phyloP scores from a whole-genome alignment of 2,329 filamentous ascomycete species.

The Pestalotiopsis fici region DNA sequence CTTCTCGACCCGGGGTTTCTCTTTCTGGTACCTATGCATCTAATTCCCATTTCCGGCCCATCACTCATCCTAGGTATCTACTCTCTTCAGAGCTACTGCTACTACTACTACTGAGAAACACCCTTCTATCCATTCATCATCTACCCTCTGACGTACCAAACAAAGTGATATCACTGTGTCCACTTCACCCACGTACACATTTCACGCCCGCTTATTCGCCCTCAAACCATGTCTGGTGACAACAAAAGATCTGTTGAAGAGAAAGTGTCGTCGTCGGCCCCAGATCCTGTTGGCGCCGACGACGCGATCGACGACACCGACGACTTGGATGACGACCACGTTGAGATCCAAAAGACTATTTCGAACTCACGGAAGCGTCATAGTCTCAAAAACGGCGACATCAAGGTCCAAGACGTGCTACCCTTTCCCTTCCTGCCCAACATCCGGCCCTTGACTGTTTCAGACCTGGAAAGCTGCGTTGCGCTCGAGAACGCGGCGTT shows the following conservation, averaged over 20 bases:
- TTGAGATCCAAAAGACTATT: conserved; percentile 37
- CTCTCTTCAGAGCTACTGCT: neutral
- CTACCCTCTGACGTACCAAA: neutral
- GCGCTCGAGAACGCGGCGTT: conserved; percentile 58
- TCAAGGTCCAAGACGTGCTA: conserved; percentile 43
- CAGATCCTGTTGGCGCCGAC: conserved; percentile 10
- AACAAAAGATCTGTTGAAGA: conserved; percentile 5
- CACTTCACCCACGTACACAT: neutral
- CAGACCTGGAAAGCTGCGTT: conserved; percentile 62
- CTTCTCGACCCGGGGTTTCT: no score
- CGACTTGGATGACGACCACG: conserved; percentile 38
- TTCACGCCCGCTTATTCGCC: neutral
- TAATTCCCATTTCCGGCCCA: no score
- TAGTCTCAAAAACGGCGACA: conserved; percentile 31
- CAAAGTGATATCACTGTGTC: neutral
- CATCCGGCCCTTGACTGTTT: conserved; percentile 69
- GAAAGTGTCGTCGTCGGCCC: neutral
- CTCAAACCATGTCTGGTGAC: neutral
- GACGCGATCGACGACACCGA: conserved; percentile 40
- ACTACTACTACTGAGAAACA: no score
- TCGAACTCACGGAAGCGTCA: conserved; percentile 38
- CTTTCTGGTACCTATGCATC: no score
- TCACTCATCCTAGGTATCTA: neutral
- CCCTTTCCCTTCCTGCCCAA: conserved; percentile 70
- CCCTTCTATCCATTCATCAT: neutral